phyloP scores from a whole-genome alignment of 441 rosid genomes.

The Erysimum pusillum region DNA sequence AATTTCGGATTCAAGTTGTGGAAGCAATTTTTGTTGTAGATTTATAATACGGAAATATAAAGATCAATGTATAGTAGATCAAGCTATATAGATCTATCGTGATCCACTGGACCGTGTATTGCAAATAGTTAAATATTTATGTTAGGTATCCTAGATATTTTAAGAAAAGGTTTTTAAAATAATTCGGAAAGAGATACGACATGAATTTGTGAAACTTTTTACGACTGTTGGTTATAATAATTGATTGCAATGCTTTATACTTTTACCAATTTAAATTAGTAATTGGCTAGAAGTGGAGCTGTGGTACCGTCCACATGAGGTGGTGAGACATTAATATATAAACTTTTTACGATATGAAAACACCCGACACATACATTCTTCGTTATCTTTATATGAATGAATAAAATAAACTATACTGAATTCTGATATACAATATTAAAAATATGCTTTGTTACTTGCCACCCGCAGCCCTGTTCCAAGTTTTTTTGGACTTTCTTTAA shows the following conservation, averaged over 20 bases:
- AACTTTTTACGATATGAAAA: conserved; percentile 29
- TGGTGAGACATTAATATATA: conserved; percentile 25
- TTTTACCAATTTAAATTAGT: conserved; percentile 6
- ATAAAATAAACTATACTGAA: conserved; percentile 3
- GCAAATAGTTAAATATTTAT: neutral
- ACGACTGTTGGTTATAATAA: conserved; percentile 28
- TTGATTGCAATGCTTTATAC: conserved; percentile 33
- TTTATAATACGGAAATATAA: too few species aligned
- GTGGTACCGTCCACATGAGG: conserved; percentile 45
- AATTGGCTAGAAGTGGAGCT: conserved; percentile 40
- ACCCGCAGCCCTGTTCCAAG: conserved; percentile 14
- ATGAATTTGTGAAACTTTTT: conserved; percentile 7
- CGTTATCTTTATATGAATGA: neutral
- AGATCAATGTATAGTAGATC: neutral
- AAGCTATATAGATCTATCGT: neutral
- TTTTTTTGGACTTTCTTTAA: neutral
- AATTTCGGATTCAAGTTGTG: neutral
- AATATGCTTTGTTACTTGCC: conserved; percentile 6
- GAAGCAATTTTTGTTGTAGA: neutral
- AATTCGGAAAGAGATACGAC: neutral
- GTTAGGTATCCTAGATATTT: neutral
- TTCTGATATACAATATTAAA: neutral
- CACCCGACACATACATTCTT: conserved; percentile 21
- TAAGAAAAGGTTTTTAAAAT: too few species aligned
- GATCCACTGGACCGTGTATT: neutral